phyloP scores from a whole-genome alignment of 2,329 filamentous ascomycete genomes.

The Cladosporium sp. region DNA sequence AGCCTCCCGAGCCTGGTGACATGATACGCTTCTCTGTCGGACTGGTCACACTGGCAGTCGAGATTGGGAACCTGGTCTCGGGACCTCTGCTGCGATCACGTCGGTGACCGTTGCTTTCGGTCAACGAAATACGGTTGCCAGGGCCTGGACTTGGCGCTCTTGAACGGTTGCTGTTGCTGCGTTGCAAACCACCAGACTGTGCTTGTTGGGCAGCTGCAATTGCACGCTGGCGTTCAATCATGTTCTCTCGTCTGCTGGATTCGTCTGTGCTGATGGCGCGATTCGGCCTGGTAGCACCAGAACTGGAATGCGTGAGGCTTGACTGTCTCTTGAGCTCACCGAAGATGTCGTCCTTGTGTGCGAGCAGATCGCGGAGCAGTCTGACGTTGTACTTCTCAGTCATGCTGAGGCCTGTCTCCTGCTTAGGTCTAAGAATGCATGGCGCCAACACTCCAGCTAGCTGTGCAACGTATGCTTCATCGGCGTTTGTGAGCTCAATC shows the following conservation, averaged over 20 bases:
- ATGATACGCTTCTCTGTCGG: slow-evolving; percentile 44
- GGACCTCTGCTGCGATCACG: slow-evolving; percentile 73
- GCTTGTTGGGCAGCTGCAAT: slow-evolving; percentile 56
- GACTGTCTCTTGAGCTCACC: slow-evolving; percentile 91
- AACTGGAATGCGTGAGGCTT: slow-evolving; percentile 66
- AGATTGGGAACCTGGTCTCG: slow-evolving; percentile 78
- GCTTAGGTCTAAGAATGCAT: slow-evolving; percentile 83
- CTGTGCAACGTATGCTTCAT: slow-evolving; percentile 77
- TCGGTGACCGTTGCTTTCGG: slow-evolving; percentile 56
- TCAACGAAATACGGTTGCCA: slow-evolving; percentile 37
- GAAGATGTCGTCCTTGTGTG: slow-evolving; percentile 94
- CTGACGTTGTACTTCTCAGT: slow-evolving; percentile 93
- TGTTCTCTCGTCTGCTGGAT: slow-evolving; percentile 87
- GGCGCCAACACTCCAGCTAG: slow-evolving; percentile 77
- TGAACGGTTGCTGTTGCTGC: slow-evolving; percentile 28
- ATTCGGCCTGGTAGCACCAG: slow-evolving; percentile 59
- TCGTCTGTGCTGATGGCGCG: slow-evolving; percentile 94
- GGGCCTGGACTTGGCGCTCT: slow-evolving; percentile 53
- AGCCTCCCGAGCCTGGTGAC: slow-evolving; percentile 35
- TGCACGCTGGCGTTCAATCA: slow-evolving; percentile 89
- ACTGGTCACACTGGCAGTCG: slow-evolving; percentile 51
- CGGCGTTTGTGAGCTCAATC: slow-evolving; percentile 94
- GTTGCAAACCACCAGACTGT: slow-evolving; percentile 23
- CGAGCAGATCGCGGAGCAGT: slow-evolving; percentile 86
- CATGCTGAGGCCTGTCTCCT: slow-evolving; percentile 87